Evolutionary conservation across 169 alveolate species (phyloP).

Genomic region (Blepharisma undulans): DNA sequence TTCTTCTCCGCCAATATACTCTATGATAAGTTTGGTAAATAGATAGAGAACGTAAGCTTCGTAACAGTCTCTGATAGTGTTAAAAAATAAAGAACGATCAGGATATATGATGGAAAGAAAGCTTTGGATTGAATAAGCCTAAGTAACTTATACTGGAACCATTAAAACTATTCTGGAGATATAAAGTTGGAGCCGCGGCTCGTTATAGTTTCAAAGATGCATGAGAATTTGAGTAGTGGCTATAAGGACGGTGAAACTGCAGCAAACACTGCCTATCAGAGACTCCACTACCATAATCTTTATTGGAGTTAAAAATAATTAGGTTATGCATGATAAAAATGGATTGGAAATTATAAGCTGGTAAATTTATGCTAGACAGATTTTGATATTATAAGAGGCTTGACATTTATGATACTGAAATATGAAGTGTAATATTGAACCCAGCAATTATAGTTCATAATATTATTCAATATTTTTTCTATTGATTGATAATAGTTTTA

Average conservation of each 20-base stretch:
- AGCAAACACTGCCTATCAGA: not conserved
- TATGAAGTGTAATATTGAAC: too few species aligned
- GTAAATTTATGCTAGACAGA: not conserved
- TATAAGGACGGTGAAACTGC: not conserved
- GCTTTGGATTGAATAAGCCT: conserved; percentile 51
- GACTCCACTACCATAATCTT: not conserved
- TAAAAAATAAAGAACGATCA: conserved; percentile 39
- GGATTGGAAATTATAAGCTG: not conserved
- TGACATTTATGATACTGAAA: not conserved
- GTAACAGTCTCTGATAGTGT: conserved; percentile 57
- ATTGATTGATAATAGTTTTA: too few species aligned
- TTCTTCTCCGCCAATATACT: conserved; percentile 61
- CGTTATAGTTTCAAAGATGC: conserved; percentile 52
- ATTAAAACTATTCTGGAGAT: conserved; percentile 51
- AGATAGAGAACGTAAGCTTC: conserved; percentile 69
- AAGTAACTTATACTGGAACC: conserved; percentile 54
- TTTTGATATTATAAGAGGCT: not conserved
- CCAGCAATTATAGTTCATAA: too few species aligned
- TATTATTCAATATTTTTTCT: too few species aligned
- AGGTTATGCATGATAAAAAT: not conserved
- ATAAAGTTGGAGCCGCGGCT: conserved; percentile 53
- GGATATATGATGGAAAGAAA: conserved; percentile 46
- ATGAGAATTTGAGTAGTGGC: not conserved
- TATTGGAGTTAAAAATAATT: not conserved
- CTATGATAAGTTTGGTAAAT: conserved; percentile 53